phyloP scores from a whole-genome alignment of 2,329 filamentous ascomycete species.

The Hymenoscyphus salicellus region DNA sequence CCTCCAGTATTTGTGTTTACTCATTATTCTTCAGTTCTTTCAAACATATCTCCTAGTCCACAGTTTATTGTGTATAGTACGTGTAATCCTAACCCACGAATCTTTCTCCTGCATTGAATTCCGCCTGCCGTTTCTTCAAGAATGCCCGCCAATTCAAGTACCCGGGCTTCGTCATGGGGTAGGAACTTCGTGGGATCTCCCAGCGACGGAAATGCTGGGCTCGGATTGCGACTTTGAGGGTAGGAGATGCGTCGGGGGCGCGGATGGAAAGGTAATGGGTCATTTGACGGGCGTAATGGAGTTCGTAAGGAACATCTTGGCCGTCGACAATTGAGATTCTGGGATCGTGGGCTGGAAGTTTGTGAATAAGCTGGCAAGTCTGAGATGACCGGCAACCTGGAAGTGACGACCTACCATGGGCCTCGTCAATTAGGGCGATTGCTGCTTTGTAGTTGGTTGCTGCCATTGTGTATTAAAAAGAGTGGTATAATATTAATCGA shows the following conservation, averaged over 20 bases:
- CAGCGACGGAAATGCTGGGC: conserved; percentile 82
- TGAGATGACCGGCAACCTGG: no score
- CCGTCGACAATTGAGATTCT: conserved; percentile 49
- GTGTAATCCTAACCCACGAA: no score
- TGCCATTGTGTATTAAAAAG: conserved; percentile 13
- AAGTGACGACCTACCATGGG: conserved; percentile 45
- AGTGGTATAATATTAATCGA: no score
- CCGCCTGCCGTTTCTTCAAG: conserved; percentile 69
- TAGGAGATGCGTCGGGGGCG: conserved; percentile 59
- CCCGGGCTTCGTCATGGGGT: conserved; percentile 70
- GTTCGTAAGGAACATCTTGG: conserved; percentile 64
- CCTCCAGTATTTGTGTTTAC: conserved; percentile 75
- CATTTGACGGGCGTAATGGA: conserved; percentile 80
- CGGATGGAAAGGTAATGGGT: conserved; percentile 66
- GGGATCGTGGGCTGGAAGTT: conserved; percentile 53
- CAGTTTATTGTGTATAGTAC: no score
- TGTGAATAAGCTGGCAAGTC: no score
- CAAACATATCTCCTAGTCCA: no score
- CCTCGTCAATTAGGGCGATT: conserved; percentile 68
- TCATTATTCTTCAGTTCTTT: conserved; percentile 59
- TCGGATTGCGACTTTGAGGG: conserved; percentile 71
- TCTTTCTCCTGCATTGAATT: conserved; percentile 78
- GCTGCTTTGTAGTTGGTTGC: conserved; percentile 46
- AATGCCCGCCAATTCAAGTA: conserved; percentile 78
- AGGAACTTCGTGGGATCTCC: conserved; percentile 73